Percentiles rank a stretch among this genome's conserved stretches.
phyloP scores from a whole-genome alignment of 2,329 filamentous ascomycete genomes.

The Lecanosticta acicola region DNA sequence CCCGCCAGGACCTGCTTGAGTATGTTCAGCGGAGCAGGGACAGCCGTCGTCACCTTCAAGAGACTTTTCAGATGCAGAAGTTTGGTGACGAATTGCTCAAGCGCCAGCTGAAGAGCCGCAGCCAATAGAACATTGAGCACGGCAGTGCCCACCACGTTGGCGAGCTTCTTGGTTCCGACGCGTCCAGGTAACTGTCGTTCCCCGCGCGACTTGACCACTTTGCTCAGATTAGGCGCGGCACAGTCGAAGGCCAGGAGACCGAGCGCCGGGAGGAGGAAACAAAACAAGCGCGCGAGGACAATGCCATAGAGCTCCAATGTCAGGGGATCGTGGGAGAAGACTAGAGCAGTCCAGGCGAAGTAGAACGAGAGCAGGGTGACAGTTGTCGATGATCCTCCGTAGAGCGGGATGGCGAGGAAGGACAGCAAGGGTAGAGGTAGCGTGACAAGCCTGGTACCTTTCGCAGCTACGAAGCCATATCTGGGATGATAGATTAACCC shows the following conservation, averaged over 20 bases:
- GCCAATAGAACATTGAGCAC: constrained; percentile 52
- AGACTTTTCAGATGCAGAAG: constrained; percentile 50
- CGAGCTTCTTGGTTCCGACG: constrained; percentile 40
- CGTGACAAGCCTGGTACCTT: constrained; percentile 26
- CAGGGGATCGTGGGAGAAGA: constrained; percentile 66
- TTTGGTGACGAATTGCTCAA: constrained; percentile 53
- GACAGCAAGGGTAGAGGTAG: constrained; percentile 45
- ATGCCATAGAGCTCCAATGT: constrained; percentile 70
- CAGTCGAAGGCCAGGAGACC: constrained; percentile 69
- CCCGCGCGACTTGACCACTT: constrained; percentile 63
- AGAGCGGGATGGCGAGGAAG: constrained; percentile 64
- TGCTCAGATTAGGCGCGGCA: constrained; percentile 61
- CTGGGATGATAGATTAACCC: not conserved
- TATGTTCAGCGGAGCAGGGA: constrained; percentile 56
- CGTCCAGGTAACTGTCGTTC: constrained; percentile 43
- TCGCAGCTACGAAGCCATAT: constrained; percentile 21
- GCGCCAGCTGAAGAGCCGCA: constrained; percentile 48
- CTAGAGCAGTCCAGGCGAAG: constrained; percentile 80
- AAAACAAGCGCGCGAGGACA: constrained; percentile 58
- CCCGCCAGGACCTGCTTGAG: constrained; percentile 50
- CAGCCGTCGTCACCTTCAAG: constrained; percentile 52
- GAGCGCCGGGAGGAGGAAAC: constrained; percentile 69
- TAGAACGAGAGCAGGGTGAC: constrained; percentile 86
- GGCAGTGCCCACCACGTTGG: constrained; percentile 50
- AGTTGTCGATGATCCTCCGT: constrained; percentile 71